phyloP scores from a whole-genome alignment of 2,329 filamentous ascomycete genomes.

The Alternaria conjuncta region DNA sequence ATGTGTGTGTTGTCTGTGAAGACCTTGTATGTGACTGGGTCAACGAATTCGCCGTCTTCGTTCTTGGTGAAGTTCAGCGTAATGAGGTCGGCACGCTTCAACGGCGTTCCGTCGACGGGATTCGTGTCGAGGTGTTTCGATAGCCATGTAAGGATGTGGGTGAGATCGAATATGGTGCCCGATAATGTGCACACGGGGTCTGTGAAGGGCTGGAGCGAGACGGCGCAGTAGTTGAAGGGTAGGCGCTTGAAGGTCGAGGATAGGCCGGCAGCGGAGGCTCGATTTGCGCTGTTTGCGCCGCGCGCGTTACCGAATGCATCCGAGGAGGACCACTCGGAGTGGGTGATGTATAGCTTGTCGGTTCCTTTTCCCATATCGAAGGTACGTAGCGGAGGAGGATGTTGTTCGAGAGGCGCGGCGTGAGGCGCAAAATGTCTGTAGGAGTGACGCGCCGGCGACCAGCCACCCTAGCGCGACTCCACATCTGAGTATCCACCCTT shows the following conservation, averaged over 20 bases:
- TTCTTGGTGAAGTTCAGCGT: slow-evolving; percentile 93
- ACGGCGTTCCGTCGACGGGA: slow-evolving; percentile 79
- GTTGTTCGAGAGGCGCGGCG: background rate
- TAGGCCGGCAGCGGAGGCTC: slow-evolving; percentile 57
- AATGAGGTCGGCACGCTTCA: slow-evolving; percentile 83
- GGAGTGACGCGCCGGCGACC: slow-evolving; percentile 11
- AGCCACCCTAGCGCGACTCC: slow-evolving; percentile 1
- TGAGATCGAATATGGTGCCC: slow-evolving; percentile 93
- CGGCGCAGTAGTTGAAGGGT: slow-evolving; percentile 97
- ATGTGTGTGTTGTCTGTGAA: slow-evolving; percentile 99
- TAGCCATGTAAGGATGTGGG: slow-evolving; percentile 92
- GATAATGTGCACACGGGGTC: slow-evolving; percentile 89
- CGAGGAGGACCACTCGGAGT: slow-evolving; percentile 94
- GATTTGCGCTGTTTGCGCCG: slow-evolving; percentile 68
- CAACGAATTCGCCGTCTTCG: slow-evolving; percentile 87
- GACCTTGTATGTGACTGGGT: slow-evolving; percentile 96
- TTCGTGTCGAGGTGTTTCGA: slow-evolving; percentile 94
- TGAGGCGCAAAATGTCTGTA: slow-evolving; percentile 6
- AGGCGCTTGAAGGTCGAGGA: slow-evolving; percentile 78
- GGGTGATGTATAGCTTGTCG: slow-evolving; percentile 73
- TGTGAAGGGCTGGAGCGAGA: slow-evolving; percentile 92
- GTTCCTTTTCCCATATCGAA: slow-evolving; percentile 48
- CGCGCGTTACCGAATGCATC: slow-evolving; percentile 87
- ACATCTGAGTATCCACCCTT: background rate
- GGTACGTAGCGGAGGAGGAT: background rate